Conservation (phyloP, 306 rosid genomes). For the Crotalaria pallida region DNA sequence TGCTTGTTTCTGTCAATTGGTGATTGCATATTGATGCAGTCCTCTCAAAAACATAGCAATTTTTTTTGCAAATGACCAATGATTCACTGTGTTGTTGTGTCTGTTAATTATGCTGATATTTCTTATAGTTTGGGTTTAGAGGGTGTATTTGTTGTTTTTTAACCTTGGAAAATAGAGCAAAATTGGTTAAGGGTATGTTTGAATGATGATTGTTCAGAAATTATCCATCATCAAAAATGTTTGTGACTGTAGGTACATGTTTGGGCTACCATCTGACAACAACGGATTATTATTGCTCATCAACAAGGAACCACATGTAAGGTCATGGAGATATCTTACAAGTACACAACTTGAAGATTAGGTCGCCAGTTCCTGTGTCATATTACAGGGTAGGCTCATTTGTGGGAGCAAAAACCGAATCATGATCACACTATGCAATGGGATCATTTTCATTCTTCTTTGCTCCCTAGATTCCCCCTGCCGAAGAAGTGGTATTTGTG, state of each 20-base stretch:
- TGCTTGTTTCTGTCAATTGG: neutral
- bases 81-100: neutral
- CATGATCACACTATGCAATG: slow-evolving; percentile 14
- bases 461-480: slow-evolving; percentile 36
- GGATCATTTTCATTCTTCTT: slow-evolving; percentile 2
- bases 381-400: slow-evolving; percentile 18
- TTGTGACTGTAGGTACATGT: slow-evolving; percentile 55
- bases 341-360: slow-evolving; percentile 49
- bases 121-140: neutral
- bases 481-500: slow-evolving; percentile 33
- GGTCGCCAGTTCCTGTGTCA: slow-evolving; percentile 22
- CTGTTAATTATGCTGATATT: slow-evolving; percentile 1
- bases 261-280: slow-evolving; percentile 49
- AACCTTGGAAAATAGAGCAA: neutral
- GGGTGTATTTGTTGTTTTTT: neutral
- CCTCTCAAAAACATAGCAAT: neutral
- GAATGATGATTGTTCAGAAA: slow-evolving; percentile 5
- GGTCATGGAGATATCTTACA: slow-evolving; percentile 79
- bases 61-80: neutral
- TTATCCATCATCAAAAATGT: neutral
- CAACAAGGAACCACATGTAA: slow-evolving; percentile 48
- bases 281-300: slow-evolving; percentile 78
- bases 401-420: slow-evolving; percentile 26
- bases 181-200: neutral
- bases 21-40: neutral